Evolutionary conservation across 139 green algal genomes (phyloP).

Genomic region (Chlamydomonas sp.): DNA sequence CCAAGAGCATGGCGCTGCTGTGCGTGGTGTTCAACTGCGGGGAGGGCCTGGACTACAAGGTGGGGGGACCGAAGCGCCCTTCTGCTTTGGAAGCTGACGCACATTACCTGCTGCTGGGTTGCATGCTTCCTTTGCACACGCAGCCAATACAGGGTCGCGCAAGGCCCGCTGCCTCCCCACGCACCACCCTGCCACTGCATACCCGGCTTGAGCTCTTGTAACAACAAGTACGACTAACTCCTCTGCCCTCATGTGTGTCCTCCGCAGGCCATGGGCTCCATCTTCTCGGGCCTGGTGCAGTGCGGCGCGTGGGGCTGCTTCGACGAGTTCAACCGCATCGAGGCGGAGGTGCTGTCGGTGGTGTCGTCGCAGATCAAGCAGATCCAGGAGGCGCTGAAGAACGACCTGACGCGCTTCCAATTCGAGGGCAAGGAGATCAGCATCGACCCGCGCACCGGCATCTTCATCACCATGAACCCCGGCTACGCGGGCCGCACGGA

Average conservation of each 20-base stretch:
- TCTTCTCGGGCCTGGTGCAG: conserved; percentile 88
- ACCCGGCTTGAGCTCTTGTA: too few relatives aligned
- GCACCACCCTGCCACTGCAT: too few relatives aligned
- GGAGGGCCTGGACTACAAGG: conserved; percentile 89
- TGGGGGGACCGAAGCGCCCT: neutral
- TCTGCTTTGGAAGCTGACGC: too few relatives aligned
- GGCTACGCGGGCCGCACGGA: conserved; percentile 86
- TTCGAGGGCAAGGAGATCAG: conserved; percentile 89
- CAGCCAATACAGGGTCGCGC: too few relatives aligned
- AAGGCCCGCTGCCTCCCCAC: too few relatives aligned
- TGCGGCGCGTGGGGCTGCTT: conserved; percentile 91
- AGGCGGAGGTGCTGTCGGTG: conserved; percentile 84
- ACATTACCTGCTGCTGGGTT: too few relatives aligned
- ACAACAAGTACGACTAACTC: too few relatives aligned
- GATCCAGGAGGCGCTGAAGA: conserved; percentile 90
- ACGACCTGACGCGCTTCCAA: conserved; percentile 81
- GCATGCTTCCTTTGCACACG: too few relatives aligned
- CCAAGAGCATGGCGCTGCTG: conserved; percentile 84
- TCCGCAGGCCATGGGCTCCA: conserved; percentile 78
- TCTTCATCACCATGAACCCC: conserved; percentile 94
- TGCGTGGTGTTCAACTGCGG: conserved; percentile 94
- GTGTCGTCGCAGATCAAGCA: conserved; percentile 61
- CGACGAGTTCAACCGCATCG: conserved; percentile 93
- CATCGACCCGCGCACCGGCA: conserved; percentile 75
- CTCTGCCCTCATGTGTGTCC: conserved; percentile 45